Conservation (phyloP, 805 yeast genomes). For the Yamadazyma insecticola region DNA sequence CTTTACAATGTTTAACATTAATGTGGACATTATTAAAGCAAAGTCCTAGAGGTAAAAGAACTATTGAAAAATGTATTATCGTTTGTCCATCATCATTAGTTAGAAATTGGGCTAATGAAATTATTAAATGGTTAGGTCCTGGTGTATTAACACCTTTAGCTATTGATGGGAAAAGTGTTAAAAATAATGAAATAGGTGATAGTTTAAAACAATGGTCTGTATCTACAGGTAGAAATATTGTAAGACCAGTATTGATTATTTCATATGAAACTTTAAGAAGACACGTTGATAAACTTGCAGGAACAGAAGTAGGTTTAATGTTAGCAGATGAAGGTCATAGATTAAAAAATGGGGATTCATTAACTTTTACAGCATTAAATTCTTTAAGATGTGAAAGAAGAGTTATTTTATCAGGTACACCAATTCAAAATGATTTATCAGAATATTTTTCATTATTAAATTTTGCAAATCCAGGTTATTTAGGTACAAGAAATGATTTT, state of each 20-base stretch:
- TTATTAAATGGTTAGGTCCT: conserved; percentile 90
- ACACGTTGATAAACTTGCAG: conserved; percentile 69
- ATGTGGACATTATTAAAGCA: conserved; percentile 91
- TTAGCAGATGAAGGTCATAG: conserved; percentile 52
- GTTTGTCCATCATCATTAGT: conserved; percentile 95
- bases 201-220: conserved; percentile 80
- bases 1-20: conserved; percentile 81
- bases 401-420: conserved; percentile 93
- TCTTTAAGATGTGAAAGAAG: conserved; percentile 82
- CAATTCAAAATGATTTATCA: conserved; percentile 91
- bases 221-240: conserved; percentile 83
- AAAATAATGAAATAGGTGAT: conserved; percentile 60
- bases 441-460: conserved; percentile 88
- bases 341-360: conserved; percentile 72
- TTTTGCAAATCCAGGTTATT: conserved; percentile 90
- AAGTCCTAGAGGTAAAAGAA: conserved; percentile 77
- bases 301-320: conserved; percentile 79
- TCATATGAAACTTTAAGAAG: conserved; percentile 91
- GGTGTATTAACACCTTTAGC: conserved; percentile 88
- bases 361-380: conserved; percentile 82
- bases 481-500: conserved; percentile 82
- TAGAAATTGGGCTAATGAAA: conserved; percentile 95
- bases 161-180: conserved; percentile 83
- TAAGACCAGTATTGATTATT: conserved; percentile 88
- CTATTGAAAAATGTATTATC: conserved; percentile 85